phyloP scores from a whole-genome alignment of 371 early-diverging fungal genomes.

The Rhizopus delemar region DNA sequence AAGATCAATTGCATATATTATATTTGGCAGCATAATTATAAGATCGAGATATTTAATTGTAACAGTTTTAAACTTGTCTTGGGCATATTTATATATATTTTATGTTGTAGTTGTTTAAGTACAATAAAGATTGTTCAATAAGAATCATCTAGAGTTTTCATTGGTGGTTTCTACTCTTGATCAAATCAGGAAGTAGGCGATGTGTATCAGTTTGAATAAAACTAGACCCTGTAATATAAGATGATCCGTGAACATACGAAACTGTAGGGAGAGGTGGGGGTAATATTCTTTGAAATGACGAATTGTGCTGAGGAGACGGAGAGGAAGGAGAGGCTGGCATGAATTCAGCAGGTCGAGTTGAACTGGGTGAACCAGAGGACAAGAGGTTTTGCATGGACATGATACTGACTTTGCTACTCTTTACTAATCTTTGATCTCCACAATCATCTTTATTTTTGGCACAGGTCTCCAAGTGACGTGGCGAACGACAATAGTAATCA shows the following conservation, averaged over 20 bases:
- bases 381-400: slow-evolving; percentile 27
- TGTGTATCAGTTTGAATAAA: neutral
- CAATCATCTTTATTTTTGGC: neutral
- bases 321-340: neutral
- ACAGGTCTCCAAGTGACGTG: neutral
- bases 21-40: too few relatives aligned
- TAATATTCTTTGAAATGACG: neutral
- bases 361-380: slow-evolving; percentile 5
- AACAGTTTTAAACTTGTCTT: too few relatives aligned
- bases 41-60: too few relatives aligned
- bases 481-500: neutral
- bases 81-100: too few relatives aligned
- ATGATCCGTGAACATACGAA: neutral
- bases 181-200: too few relatives aligned
- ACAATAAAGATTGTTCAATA: too few relatives aligned
- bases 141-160: too few relatives aligned
- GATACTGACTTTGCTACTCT: neutral
- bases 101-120: too few relatives aligned
- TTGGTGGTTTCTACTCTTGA: too few relatives aligned
- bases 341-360: neutral
- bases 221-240: neutral
- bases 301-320: neutral
- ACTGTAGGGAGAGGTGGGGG: neutral
- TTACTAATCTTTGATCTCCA: too few relatives aligned
- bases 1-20: too few relatives aligned